Conservation (phyloP, 73 alveolate genomes). For the Paramecium pentaurelia region DNA sequence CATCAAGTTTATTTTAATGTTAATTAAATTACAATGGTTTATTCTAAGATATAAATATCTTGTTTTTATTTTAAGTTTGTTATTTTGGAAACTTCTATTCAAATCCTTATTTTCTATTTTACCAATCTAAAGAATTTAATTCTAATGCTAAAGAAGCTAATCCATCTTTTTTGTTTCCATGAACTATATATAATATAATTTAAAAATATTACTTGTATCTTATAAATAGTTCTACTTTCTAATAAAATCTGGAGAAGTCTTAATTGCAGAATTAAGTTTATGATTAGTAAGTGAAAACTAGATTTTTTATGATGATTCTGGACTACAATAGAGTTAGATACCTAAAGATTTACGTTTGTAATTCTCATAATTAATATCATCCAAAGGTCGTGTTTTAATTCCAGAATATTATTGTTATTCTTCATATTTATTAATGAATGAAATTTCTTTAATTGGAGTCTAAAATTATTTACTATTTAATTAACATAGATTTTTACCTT, state of each 20-base stretch:
- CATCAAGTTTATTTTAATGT: slow-evolving; percentile 9
- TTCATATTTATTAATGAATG: neutral
- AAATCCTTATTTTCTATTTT: neutral
- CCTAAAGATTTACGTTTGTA: neutral
- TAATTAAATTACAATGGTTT: neutral
- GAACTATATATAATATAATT: neutral
- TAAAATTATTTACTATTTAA: neutral
- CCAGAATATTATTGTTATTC: neutral
- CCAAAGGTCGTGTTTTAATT: neutral
- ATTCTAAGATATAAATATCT: neutral
- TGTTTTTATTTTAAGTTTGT: neutral
- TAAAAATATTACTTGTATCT: neutral
- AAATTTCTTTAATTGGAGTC: neutral
- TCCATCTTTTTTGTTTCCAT: neutral
- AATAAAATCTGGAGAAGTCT: neutral
- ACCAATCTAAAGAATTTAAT: neutral
- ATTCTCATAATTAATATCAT: neutral
- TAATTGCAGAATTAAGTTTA: neutral
- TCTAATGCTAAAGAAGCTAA: neutral
- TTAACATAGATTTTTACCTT: neutral
- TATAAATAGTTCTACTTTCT: neutral
- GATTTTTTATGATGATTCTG: neutral
- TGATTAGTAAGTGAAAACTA: neutral
- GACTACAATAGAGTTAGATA: neutral
- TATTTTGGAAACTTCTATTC: neutral